A percentile compares a stretch with the other conserved stretches of the same genome.
phyloP scores from a whole-genome alignment of 768 basidiomycete species.

The Suillus cothurnatus region DNA sequence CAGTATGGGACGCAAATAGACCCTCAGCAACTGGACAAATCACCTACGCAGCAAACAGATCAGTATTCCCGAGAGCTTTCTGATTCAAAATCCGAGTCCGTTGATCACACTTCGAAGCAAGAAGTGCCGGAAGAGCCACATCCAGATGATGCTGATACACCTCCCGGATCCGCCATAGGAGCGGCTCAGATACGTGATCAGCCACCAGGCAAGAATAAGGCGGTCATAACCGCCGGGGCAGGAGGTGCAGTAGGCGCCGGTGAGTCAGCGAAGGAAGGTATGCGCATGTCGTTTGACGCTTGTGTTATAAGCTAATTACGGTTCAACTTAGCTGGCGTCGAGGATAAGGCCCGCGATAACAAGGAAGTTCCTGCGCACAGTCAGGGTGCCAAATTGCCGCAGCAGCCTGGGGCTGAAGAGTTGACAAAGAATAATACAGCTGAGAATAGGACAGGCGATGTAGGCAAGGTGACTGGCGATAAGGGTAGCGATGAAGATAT shows the following conservation, averaged over 20 bases:
- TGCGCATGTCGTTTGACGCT: neutral
- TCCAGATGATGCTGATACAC: neutral
- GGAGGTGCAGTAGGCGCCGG: neutral
- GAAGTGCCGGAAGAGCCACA: neutral
- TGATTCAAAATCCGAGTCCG: neutral
- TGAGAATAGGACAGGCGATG: neutral
- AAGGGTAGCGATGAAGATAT: slow-evolving; percentile 4
- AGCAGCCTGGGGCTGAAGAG: neutral
- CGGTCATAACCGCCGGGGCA: neutral
- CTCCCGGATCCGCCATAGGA: neutral
- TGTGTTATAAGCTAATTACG: neutral
- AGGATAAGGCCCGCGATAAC: neutral
- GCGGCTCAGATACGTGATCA: neutral
- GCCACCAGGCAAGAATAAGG: neutral
- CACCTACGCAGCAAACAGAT: neutral
- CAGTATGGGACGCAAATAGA: neutral
- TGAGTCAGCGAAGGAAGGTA: slow-evolving; percentile 15
- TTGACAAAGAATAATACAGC: neutral
- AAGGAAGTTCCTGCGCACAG: neutral
- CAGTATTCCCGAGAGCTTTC: neutral
- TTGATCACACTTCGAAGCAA: neutral
- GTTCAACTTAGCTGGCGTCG: neutral
- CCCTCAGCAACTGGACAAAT: neutral
- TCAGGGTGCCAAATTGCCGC: neutral
- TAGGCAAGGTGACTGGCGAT: neutral